phyloP scores from a whole-genome alignment of 148 eudicot species.

The Chenopodium suecicum region DNA sequence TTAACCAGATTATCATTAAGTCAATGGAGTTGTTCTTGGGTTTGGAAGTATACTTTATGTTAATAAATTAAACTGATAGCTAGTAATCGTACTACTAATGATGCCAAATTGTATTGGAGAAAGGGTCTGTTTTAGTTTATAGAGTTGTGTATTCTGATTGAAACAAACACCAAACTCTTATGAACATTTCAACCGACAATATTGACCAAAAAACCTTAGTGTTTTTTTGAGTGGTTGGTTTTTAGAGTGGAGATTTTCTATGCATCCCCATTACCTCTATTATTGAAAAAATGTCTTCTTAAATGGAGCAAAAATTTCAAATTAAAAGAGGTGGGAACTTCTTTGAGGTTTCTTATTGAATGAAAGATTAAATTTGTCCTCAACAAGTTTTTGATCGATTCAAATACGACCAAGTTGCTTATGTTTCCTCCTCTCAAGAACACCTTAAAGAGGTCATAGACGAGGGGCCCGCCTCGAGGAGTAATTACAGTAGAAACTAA shows the following conservation, averaged over 20 bases:
- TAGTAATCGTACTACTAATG: neutral
- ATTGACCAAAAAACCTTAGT: slow-evolving; percentile 2
- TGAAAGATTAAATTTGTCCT: neutral
- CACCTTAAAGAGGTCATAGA: neutral
- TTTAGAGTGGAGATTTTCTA: neutral
- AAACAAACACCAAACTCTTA: slow-evolving; percentile 17
- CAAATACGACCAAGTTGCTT: neutral
- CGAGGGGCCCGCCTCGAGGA: neutral
- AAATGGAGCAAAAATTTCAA: neutral
- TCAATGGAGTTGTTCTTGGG: slow-evolving; percentile 9
- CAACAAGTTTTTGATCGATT: neutral
- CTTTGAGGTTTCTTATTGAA: neutral
- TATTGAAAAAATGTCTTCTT: neutral
- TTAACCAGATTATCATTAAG: neutral
- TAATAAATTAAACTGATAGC: neutral
- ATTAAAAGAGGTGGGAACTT: neutral
- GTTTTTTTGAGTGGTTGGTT: neutral
- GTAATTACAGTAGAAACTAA: neutral
- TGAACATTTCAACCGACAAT: slow-evolving; percentile 19
- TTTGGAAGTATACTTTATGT: neutral
- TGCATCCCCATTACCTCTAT: neutral
- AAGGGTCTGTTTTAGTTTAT: neutral
- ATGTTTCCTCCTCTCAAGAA: neutral
- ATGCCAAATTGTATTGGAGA: slow-evolving; percentile 1
- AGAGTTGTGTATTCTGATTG: slow-evolving; percentile 10